These are phyloP conservation scores for Penicillium sp. DNA, from an alignment of 2,329 filamentous ascomycete genomes.

Conservation along the genomic window DNA sequence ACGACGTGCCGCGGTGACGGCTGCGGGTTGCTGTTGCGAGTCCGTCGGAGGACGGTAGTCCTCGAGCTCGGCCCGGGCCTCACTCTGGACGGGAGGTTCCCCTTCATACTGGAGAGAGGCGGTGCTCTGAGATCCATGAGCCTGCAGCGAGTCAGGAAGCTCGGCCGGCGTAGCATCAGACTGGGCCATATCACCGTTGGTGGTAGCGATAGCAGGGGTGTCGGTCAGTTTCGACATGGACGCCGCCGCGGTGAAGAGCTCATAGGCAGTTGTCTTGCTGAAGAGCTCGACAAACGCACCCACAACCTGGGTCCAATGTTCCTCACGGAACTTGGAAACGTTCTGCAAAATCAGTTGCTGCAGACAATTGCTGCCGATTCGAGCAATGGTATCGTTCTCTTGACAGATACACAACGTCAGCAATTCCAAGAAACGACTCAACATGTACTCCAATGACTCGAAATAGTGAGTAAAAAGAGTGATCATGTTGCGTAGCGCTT, in stretches of 20 bases:
- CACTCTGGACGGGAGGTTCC: slow-evolving; percentile 42
- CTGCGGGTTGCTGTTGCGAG: slow-evolving; percentile 83
- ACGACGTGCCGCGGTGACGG: slow-evolving; percentile 88
- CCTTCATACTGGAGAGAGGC: slow-evolving; percentile 39
- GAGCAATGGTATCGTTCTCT: slow-evolving; percentile 96
- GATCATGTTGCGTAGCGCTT: slow-evolving; percentile 97
- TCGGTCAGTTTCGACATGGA: slow-evolving; percentile 48
- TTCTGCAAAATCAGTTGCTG: slow-evolving; percentile 97
- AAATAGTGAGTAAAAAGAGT: slow-evolving; percentile 99
- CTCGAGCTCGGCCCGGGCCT: slow-evolving; percentile 62
- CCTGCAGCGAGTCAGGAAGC: slow-evolving; percentile 30
- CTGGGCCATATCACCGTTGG: slow-evolving; percentile 32
- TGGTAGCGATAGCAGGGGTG: slow-evolving; percentile 30
- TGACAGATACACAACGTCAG: slow-evolving; percentile 96
- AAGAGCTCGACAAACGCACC: slow-evolving; percentile 96
- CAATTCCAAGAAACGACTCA: slow-evolving; percentile 94
- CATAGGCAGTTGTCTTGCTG: slow-evolving; percentile 88
- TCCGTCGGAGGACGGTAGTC: slow-evolving; percentile 81
- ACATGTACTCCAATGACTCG: slow-evolving; percentile 92
- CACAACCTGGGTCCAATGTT: slow-evolving; percentile 94
- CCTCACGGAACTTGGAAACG: slow-evolving; percentile 82
- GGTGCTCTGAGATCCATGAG: slow-evolving; percentile 36
- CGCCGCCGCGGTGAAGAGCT: slow-evolving; percentile 84
- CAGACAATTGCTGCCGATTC: slow-evolving; percentile 96
- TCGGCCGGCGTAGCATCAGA: slow-evolving; percentile 28